Evolutionary conservation across 345 rosid species (phyloP).

Genomic region (Punica granatum): DNA sequence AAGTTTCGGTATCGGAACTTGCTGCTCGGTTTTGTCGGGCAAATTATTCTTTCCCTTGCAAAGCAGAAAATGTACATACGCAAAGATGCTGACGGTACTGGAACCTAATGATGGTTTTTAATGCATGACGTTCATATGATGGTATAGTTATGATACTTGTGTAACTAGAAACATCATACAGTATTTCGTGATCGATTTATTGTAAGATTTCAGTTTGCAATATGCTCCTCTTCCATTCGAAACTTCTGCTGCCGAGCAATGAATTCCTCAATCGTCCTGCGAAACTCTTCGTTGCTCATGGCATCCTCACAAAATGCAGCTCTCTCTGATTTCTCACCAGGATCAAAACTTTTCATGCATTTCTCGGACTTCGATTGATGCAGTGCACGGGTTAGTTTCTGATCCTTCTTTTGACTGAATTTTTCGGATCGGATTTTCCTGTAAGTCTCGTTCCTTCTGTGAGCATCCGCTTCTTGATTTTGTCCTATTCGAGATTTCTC

Average conservation of each 20-base stretch:
- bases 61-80: background rate
- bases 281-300: slow-evolving; percentile 73
- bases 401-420: slow-evolving; percentile 2
- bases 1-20: background rate
- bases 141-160: background rate
- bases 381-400: slow-evolving; percentile 24
- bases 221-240: slow-evolving; percentile 51
- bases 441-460: slow-evolving; percentile 15
- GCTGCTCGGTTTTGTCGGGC: background rate
- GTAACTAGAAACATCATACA: background rate
- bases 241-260: slow-evolving; percentile 70
- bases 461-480: slow-evolving; percentile 10
- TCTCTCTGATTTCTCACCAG: slow-evolving; percentile 19
- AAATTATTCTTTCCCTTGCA: background rate
- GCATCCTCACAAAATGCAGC: slow-evolving; percentile 32
- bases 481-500: slow-evolving; percentile 35
- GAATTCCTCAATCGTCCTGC: slow-evolving; percentile 51
- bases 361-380: slow-evolving; percentile 41
- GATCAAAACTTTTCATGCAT: slow-evolving; percentile 13
- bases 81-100: background rate
- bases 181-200: background rate
- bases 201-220: background rate
- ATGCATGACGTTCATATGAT: too few relatives aligned
- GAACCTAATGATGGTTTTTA: too few relatives aligned
- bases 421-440: slow-evolving; percentile 46